Base-by-base conservation (phyloP, 768 basidiomycete species). In the Pleurotus cornucopiae region DNA sequence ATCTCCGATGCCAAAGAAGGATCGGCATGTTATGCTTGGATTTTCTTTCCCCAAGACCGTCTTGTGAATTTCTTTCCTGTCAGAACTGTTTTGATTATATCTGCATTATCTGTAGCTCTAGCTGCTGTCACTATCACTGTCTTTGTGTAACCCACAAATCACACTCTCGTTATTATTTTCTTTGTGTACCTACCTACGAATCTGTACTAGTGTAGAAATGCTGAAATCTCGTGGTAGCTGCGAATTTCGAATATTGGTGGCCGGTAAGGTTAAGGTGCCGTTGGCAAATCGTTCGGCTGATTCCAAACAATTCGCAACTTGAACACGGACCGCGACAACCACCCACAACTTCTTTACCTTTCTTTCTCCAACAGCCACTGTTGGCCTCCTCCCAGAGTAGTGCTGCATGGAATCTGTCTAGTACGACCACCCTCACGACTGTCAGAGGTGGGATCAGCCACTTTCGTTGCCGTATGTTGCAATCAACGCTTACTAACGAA, bases 341-440 rank as follows among this genome's bases (percentile, higher is more conserved):
- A 54, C 44, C 47, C 59, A 46, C 57, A 47, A 59, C 21, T 57
- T 56, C 21, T 37, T 43, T 39, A 54, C 37, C 52, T 48, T 59
- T 54, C 56, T 47, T 54, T 53, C 51, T 46, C 57, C 57, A 60
- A 60, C 57, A 25, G 52, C 48, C 56, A 55, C 55, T 52, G 49
- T 59, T 58, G 57, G 58, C 56, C 54, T 55, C 47, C 57, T 56
- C 45, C 57, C 49, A 58, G 58, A 58, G 56, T 55, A 55, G 51
- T 53, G 60, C 69, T 77, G 75, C 64, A 79, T 79, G 77, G 76
- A 71, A 72, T 63, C 70, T 65, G 66, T 65, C 61, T 75, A 73
- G 67, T 68, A 62, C 65, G 66, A 38, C 60, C 44, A 55, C 45
- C 55, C 57, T 57, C 45, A 63, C 60, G 61, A 61, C 62, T 51